Evolutionary conservation across 495 filamentous ascomycete species (phyloP).

Genomic region (Talaromyces nanjingensis): DNA sequence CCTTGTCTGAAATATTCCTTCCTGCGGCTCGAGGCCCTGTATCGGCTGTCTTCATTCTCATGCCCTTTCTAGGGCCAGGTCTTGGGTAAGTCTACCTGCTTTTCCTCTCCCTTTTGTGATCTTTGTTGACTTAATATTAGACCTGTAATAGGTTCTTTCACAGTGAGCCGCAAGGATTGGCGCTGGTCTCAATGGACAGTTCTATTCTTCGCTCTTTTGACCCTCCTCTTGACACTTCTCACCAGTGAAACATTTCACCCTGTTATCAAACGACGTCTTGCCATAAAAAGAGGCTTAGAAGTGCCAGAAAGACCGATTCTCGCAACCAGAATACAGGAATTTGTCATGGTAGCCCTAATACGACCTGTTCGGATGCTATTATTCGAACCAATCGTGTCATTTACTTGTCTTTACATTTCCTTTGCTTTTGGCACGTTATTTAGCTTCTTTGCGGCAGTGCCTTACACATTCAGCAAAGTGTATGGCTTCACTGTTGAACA

Average conservation of each 20-base stretch:
- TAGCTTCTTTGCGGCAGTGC: constrained; percentile 59
- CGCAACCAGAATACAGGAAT: constrained; percentile 37
- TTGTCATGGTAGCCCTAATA: constrained; percentile 46
- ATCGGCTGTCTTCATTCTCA: constrained; percentile 32
- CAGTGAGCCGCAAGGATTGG: constrained; percentile 49
- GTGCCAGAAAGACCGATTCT: constrained; percentile 26
- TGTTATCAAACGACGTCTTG: constrained; percentile 47
- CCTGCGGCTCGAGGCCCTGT: constrained; percentile 24
- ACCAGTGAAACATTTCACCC: constrained; percentile 58
- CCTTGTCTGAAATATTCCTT: constrained; percentile 38
- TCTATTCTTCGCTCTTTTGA: constrained; percentile 38
- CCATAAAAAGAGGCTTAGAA: constrained; percentile 31
- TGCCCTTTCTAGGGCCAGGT: constrained; percentile 18
- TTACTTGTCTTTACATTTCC: constrained; percentile 52
- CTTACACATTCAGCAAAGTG: constrained; percentile 40
- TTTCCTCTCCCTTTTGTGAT: background rate
- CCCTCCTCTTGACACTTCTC: constrained; percentile 26
- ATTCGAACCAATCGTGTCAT: constrained; percentile 58
- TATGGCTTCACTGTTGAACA: constrained; percentile 45
- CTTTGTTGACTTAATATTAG: constrained; percentile 24
- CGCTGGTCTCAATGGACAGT: constrained; percentile 56
- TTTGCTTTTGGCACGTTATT: constrained; percentile 61
- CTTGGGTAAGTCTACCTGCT: constrained; percentile 1
- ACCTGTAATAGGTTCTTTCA: constrained; percentile 59
- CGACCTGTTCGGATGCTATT: constrained; percentile 58